These are phyloP conservation scores for Tylopilus cervinicoccineus DNA, from an alignment of 768 basidiomycete species.

Conservation along the genomic window DNA sequence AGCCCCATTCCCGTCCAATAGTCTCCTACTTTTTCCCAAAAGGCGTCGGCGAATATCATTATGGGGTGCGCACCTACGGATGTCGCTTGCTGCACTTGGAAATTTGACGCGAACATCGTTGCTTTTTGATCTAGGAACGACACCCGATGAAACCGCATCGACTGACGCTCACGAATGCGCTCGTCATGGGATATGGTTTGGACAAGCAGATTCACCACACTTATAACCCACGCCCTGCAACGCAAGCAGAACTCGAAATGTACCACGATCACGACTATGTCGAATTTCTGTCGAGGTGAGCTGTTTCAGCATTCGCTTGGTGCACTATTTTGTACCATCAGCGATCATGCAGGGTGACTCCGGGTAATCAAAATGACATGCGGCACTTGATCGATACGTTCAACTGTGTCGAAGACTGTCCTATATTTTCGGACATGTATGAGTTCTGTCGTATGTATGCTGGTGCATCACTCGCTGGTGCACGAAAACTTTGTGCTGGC, in stretches of 20 bases:
- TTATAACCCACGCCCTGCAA: slow-evolving; percentile 85
- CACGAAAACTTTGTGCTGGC: slow-evolving; percentile 80
- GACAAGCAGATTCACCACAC: slow-evolving; percentile 94
- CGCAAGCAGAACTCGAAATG: slow-evolving; percentile 79
- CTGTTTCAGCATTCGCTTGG: neutral
- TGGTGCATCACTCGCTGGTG: slow-evolving; percentile 87
- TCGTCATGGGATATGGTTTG: slow-evolving; percentile 93
- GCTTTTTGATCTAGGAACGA: slow-evolving; percentile 59
- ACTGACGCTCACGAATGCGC: slow-evolving; percentile 90
- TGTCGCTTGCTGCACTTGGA: neutral
- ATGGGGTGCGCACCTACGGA: slow-evolving; percentile 62
- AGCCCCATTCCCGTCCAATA: slow-evolving; percentile 53
- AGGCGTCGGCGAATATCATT: slow-evolving; percentile 93
- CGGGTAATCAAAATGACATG: slow-evolving; percentile 67
- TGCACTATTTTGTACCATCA: neutral
- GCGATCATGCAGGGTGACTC: slow-evolving; percentile 62
- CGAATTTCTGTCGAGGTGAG: slow-evolving; percentile 88
- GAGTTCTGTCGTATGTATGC: slow-evolving; percentile 94
- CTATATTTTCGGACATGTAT: slow-evolving; percentile 92
- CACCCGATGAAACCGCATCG: slow-evolving; percentile 99
- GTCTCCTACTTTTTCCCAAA: slow-evolving; percentile 97
- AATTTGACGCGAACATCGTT: neutral
- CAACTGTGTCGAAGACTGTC: slow-evolving; percentile 97
- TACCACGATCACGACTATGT: slow-evolving; percentile 97
- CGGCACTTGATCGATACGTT: slow-evolving; percentile 76